Base-by-base conservation (phyloP, 306 rosid species). In the Cercis canadensis region DNA sequence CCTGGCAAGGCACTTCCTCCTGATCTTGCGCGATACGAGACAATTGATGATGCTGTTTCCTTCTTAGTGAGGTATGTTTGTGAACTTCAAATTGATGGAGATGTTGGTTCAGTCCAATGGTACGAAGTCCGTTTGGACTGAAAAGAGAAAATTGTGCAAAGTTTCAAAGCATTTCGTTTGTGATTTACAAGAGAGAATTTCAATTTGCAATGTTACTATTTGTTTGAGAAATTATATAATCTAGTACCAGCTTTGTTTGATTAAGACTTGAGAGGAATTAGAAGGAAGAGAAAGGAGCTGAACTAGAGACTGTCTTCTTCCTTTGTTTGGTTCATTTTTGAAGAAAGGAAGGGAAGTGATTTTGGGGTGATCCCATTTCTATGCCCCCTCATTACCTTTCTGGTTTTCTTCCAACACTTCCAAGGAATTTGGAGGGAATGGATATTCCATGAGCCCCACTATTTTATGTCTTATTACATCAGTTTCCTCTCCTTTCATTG, bases 21-120 rank as follows among this genome's bases (percentile, higher is more conserved):
- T 14, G 98, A 93, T 70, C 92, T 93, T 1, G 87, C 92, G 3
- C 81, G 93, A 76, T 88, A 75, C 11, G 90, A 88, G 4, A 75
- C 71, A 81, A 74, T 83, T n/a, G 93, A 92, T 9, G 97, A 88
- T 2, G 98, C 91, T 19, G 96, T 90, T 80, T 82, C 92, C 16
- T 90, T 85, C 83, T 67, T 92, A 5, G 77, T 90, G 0, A 78
- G 75, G 51, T 85, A 88, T 8, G 97, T 87, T 40, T 90, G 96
- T 80, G 98, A 94, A 77, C 94, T 94, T 37, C 89, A 94, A 67
- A 87, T 94, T 33, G 84, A 90, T 57, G 98, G 92, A n/a, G 80
- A 87, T 50, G 92, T 85, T 60, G 97, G 97, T 10, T 82, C 96
- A 0, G 53, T 93, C 13, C 97, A 93, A 50, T 93, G 97, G 98